Conservation (phyloP, 768 basidiomycete genomes). For the Lactarius sp. region DNA sequence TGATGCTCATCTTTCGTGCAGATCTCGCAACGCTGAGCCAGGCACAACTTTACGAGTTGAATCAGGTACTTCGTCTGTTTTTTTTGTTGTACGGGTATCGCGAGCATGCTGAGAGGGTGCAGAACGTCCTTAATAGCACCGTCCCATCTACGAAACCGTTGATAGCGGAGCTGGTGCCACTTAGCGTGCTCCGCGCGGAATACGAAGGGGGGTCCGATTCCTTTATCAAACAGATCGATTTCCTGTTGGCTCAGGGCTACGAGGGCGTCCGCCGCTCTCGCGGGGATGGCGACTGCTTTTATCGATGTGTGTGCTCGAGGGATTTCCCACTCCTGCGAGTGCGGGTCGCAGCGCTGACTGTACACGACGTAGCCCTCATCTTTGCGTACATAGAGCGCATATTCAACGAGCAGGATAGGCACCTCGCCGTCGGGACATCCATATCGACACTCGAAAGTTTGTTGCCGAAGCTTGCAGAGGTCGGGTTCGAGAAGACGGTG, state of each 20-base stretch:
- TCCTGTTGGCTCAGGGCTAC: conserved; percentile 60
- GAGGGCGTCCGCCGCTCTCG: conserved; percentile 61
- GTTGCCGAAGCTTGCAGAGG: conserved; percentile 45
- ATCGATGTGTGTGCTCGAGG: conserved; percentile 56
- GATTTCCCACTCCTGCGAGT: background rate
- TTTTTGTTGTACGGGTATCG: background rate
- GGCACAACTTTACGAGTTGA: conserved; percentile 39
- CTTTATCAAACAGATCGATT: conserved; percentile 74
- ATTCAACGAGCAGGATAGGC: conserved; percentile 42
- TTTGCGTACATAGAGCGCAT: conserved; percentile 79
- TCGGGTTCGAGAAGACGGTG: conserved; percentile 61
- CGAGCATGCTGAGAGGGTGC: background rate
- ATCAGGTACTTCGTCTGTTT: conserved; percentile 32
- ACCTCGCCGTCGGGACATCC: conserved; percentile 45
- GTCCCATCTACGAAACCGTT: conserved; percentile 44
- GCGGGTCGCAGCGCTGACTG: conserved; percentile 22
- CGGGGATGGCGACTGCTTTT: conserved; percentile 88
- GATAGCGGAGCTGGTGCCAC: conserved; percentile 49
- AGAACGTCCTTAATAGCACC: conserved; percentile 39
- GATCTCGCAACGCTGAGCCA: conserved; percentile 34
- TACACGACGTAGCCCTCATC: conserved; percentile 54
- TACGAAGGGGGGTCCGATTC: conserved; percentile 54
- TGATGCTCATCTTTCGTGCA: conserved; percentile 17
- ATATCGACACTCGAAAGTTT: conserved; percentile 50
- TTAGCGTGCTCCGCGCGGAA: conserved; percentile 55